phyloP scores from a whole-genome alignment of 768 basidiomycete species.

The Cubamyces sp. region DNA sequence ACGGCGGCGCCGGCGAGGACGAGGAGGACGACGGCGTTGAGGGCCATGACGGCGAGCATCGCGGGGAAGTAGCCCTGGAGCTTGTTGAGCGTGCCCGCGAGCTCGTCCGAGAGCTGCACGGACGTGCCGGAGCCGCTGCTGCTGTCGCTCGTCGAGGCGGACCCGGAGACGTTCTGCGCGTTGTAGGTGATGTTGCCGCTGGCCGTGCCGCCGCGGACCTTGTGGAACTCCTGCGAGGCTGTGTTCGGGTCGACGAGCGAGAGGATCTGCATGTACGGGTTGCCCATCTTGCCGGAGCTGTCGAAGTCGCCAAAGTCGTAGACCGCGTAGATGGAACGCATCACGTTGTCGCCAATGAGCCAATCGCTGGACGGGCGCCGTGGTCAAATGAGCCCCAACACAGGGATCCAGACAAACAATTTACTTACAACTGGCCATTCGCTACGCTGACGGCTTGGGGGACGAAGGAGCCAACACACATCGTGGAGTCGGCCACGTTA shows the following conservation, averaged over 20 bases:
- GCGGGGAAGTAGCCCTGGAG: constrained; percentile 71
- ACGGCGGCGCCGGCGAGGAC: constrained; percentile 57
- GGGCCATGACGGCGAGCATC: constrained; percentile 73
- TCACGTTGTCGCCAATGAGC: constrained; percentile 81
- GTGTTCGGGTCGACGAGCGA: constrained; percentile 68
- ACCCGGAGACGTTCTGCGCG: constrained; percentile 42
- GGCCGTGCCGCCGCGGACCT: constrained; percentile 64
- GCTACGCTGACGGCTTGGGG: constrained; percentile 63
- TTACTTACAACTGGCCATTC: constrained; percentile 66
- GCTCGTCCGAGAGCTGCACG: constrained; percentile 60
- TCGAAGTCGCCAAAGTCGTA: constrained; percentile 87
- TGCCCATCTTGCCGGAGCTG: constrained; percentile 62
- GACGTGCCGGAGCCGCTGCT: constrained; percentile 40
- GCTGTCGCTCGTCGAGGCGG: constrained; percentile 37
- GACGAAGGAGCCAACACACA: constrained; percentile 77
- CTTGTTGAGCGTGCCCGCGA: constrained; percentile 61
- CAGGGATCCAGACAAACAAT: too few relatives aligned
- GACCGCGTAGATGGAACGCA: constrained; percentile 80
- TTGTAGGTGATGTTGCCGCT: constrained; percentile 71
- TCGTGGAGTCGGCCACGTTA: constrained; percentile 46
- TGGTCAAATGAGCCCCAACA: constrained; percentile 5
- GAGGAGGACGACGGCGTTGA: constrained; percentile 75
- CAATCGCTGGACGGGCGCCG: constrained; percentile 58
- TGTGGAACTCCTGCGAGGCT: constrained; percentile 74
- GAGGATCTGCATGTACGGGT: constrained; percentile 79